Conservation (phyloP, 495 filamentous ascomycete genomes). For the Ascodesmis nigricans region DNA sequence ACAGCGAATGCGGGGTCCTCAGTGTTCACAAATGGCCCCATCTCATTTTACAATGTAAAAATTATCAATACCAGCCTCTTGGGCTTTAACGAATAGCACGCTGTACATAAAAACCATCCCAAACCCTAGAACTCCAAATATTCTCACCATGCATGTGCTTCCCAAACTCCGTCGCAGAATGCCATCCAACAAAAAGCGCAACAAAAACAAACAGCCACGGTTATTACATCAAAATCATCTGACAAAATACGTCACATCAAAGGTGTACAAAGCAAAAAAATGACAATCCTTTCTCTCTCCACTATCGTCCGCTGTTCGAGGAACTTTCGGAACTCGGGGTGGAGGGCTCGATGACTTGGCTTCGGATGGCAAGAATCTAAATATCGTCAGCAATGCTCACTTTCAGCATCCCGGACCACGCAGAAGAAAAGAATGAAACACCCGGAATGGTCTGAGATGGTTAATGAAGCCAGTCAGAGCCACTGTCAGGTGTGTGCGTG, state of each 20-base stretch:
- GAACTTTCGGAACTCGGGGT: conserved; percentile 17
- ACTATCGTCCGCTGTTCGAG: conserved; percentile 10
- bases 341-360: conserved; percentile 19
- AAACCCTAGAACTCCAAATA: no score
- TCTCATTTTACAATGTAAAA: no score
- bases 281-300: not conserved
- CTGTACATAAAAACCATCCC: no score
- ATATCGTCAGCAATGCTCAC: not conserved
- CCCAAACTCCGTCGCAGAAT: no score
- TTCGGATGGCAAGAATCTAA: conserved; percentile 20
- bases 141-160: no score
- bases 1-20: no score
- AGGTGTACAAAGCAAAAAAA: not conserved
- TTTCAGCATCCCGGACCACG: not conserved
- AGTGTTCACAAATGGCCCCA: no score
- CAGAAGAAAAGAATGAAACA: not conserved
- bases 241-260: not conserved
- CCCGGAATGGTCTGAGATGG: not conserved
- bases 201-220: not conserved
- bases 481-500: no score
- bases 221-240: not conserved
- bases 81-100: no score
- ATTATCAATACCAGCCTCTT: no score
- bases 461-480: not conserved
- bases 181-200: no score